A percentile compares a stretch with the other conserved stretches of the same genome.
Conservation (phyloP, 306 rosid genomes). For the Styphnolobium japonicum region DNA sequence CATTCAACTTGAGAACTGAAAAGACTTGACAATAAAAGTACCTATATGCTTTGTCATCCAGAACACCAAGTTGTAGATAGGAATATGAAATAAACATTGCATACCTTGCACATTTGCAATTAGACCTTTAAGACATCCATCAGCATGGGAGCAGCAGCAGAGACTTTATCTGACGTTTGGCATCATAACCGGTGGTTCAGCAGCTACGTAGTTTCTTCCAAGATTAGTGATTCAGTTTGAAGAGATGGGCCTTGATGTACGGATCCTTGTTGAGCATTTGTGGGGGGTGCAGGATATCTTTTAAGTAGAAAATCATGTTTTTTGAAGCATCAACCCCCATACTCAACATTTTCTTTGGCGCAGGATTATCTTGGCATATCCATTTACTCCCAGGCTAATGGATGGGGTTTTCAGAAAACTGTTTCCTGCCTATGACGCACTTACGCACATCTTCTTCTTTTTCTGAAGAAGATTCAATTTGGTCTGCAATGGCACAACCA, state of each 20-base stretch:
- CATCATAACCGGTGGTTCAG: constrained; percentile 23
- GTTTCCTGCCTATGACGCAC: constrained; percentile 70
- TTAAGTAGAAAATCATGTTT: constrained; percentile 55
- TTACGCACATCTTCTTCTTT: constrained; percentile 72
- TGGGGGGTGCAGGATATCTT: constrained; percentile 66
- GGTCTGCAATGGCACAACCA: constrained; percentile 78
- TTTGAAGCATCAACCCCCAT: constrained; percentile 80
- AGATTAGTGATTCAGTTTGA: constrained; percentile 30
- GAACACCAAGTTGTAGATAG: background rate
- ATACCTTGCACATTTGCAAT: constrained; percentile 23
- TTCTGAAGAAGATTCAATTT: constrained; percentile 69
- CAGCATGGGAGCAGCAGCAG: constrained; percentile 31
- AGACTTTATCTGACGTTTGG: constrained; percentile 14
- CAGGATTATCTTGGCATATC: constrained; percentile 95
- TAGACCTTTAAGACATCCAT: constrained; percentile 32
- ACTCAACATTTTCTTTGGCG: constrained; percentile 99
- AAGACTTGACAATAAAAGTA: background rate
- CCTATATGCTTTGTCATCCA: constrained; percentile 3
- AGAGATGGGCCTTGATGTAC: constrained; percentile 32
- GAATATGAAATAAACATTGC: constrained; percentile 4
- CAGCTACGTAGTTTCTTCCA: constrained; percentile 23
- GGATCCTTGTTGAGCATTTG: constrained; percentile 62
- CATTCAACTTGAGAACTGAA: background rate
- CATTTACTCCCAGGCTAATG: constrained; percentile 82
- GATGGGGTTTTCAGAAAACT: constrained; percentile 79